phyloP scores from a whole-genome alignment of 225 moss, liverwort and hornwort species.

The Physcomitrellopsis africana region DNA sequence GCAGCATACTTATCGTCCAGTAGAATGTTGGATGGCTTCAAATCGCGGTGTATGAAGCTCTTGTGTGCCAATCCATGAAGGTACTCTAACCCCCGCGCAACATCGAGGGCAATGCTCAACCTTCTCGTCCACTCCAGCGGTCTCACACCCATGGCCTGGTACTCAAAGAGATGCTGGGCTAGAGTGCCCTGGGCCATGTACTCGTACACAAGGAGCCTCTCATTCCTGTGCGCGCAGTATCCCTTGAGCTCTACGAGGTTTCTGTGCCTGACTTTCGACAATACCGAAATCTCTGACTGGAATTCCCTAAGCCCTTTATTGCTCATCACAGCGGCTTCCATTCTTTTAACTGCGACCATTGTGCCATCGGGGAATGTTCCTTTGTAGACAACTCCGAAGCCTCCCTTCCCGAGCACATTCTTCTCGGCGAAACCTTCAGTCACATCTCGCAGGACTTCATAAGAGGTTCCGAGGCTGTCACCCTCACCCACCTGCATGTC shows the following conservation, averaged over 20 bases:
- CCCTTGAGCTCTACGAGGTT: conserved; percentile 87
- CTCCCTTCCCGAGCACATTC: conserved; percentile 86
- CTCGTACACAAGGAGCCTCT: conserved; percentile 91
- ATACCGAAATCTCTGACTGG: conserved; percentile 88
- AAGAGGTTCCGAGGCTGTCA: conserved; percentile 75
- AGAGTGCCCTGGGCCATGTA: conserved; percentile 93
- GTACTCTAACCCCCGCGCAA: conserved; percentile 93
- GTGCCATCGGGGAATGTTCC: conserved; percentile 93
- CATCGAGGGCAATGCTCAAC: conserved; percentile 84
- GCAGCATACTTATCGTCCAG: conserved; percentile 85
- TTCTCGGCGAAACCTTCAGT: conserved; percentile 86
- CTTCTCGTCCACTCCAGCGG: conserved; percentile 85
- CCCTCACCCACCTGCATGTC: conserved; percentile 67
- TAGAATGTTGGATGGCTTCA: conserved; percentile 91
- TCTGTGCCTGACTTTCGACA: conserved; percentile 91
- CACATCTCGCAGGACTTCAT: conserved; percentile 75
- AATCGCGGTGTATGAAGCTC: conserved; percentile 91
- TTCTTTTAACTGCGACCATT: conserved; percentile 86
- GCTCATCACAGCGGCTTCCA: conserved; percentile 95
- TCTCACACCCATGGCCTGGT: conserved; percentile 47
- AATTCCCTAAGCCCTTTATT: conserved; percentile 89
- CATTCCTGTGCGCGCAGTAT: conserved; percentile 86
- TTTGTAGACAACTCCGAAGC: conserved; percentile 93
- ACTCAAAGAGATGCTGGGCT: conserved; percentile 89
- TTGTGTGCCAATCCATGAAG: conserved; percentile 84